phyloP scores from a whole-genome alignment of 192 early-diverging fungal species.

The Podila minutissima region DNA sequence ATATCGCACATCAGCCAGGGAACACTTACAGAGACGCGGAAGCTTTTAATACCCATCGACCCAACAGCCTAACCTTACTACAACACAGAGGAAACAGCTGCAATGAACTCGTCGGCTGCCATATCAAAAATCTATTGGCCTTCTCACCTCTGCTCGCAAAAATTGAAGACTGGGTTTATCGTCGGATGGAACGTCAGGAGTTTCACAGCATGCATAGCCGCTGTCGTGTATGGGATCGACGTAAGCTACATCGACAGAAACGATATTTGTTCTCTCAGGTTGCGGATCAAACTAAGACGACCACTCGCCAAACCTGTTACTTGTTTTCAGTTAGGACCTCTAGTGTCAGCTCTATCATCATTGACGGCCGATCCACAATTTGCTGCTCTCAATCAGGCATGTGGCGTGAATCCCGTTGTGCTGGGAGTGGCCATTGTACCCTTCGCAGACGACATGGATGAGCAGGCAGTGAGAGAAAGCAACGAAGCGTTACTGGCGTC shows the following conservation, averaged over 20 bases:
- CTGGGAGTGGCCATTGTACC: conserved; percentile 38
- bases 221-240: conserved; percentile 57
- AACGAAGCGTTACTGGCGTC: conserved; percentile 27
- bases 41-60: conserved; percentile 32
- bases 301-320: neutral
- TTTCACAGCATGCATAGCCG: conserved; percentile 61
- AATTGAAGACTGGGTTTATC: conserved; percentile 56
- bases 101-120: conserved; percentile 49
- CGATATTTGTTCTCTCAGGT: neutral
- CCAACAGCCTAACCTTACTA: neutral
- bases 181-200: conserved; percentile 63
- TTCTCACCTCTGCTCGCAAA: conserved; percentile 57
- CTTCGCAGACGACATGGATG: conserved; percentile 37
- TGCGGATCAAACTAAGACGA: neutral
- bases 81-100: neutral
- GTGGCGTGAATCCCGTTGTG: conserved; percentile 40
- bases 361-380: conserved; percentile 34
- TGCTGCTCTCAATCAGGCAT: conserved; percentile 24
- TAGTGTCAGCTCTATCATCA: conserved; percentile 27
- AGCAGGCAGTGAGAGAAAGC: conserved; percentile 33
- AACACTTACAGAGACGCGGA: conserved; percentile 56
- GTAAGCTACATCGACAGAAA: conserved; percentile 22
- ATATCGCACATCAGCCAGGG: conserved; percentile 57
- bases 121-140: conserved; percentile 66
- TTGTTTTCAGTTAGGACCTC: conserved; percentile 17